phyloP scores from a whole-genome alignment of 2,329 filamentous ascomycete species.

The Ilyonectria mors-panacis region DNA sequence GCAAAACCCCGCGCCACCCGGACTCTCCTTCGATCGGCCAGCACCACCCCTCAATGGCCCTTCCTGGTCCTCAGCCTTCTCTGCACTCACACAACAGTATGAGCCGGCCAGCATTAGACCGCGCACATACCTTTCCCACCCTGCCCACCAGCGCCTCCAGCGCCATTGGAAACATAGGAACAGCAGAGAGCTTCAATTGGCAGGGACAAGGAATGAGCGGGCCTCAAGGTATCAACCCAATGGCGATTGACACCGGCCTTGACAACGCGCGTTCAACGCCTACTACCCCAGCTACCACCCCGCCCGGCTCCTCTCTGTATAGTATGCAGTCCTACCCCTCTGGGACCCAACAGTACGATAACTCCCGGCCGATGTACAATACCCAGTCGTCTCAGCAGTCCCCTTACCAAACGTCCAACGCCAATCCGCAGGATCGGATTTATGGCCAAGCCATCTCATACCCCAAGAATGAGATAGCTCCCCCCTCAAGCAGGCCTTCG shows the following conservation, averaged over 20 bases:
- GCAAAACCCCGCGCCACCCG: conserved; percentile 70
- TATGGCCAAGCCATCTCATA: conserved; percentile 79
- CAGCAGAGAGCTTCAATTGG: conserved; percentile 87
- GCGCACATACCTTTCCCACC: conserved; percentile 93
- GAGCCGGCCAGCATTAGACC: conserved; percentile 82
- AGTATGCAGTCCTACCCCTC: conserved; percentile 84
- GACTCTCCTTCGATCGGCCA: conserved; percentile 82
- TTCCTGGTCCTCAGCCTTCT: conserved; percentile 70
- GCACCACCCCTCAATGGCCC: conserved; percentile 72
- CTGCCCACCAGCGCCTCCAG: conserved; percentile 94
- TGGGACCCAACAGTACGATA: conserved; percentile 80
- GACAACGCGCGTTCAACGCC: conserved; percentile 88
- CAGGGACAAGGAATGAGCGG: conserved; percentile 73
- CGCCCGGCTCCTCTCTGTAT: conserved; percentile 82
- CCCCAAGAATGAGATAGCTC: conserved; percentile 90
- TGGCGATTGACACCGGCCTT: conserved; percentile 85
- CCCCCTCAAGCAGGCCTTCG: conserved; percentile 76
- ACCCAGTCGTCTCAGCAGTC: conserved; percentile 74
- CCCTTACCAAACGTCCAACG: conserved; percentile 77
- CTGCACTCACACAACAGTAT: conserved; percentile 79
- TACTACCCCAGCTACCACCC: conserved; percentile 89
- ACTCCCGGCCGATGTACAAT: conserved; percentile 83
- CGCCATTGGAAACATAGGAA: conserved; percentile 81
- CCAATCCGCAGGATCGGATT: conserved; percentile 75
- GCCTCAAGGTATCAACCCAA: conserved; percentile 75